Evolutionary conservation across 768 basidiomycete genomes (phyloP), one percentile per base, ranked within the genome.

Genomic region (Cystofilobasidium capitatum): DNA sequence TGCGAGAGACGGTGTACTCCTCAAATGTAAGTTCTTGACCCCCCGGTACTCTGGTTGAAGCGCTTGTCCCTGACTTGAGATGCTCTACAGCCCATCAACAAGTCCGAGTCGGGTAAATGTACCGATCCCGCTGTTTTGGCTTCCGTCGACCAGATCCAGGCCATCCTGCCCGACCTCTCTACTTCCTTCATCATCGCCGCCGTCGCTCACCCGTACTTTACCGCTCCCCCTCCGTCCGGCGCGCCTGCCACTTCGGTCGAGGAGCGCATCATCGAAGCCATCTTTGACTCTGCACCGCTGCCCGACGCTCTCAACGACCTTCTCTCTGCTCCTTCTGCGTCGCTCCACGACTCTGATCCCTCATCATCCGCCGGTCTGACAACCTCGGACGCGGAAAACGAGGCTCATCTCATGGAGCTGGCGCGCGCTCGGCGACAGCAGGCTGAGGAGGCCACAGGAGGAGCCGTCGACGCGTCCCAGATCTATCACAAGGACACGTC

Each of bases 41-140:
- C 10, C 47, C n/a, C n/a, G n/a, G n/a, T n/a, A n/a, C n/a, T 42
- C 39, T 60, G 58, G 44, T 37, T 37, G 58, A 60, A n/a, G 58
- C 39, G 39, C 44, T 60, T 14, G 39, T 60, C n/a, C 6, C 37
- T 60, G n/a, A 40, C 39, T 24, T 37, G 58, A 2, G 44, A 83
- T 91, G 93, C 73, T 83, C 84, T 1, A 86, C 88, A 63, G 92
- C 92, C 71, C 80, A 92, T 17, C 83, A 88, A 33, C 82, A 87
- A 5, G 86, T 84, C 0, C 87, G 91, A 72, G 83, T 42, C 58
- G 37, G 44, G 13, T n/a, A 31, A 55, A 31, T 31, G 29, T 9
- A 55, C 51, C 29, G 31, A 55, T 31, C 51, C 51, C 6, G 51
- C 29, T 3, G 51, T 55, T 8, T 31, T 55, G 13, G 59, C 35